Conservation (phyloP, 2,329 filamentous ascomycete species). For the Aspergillus ochraceoroseus region DNA sequence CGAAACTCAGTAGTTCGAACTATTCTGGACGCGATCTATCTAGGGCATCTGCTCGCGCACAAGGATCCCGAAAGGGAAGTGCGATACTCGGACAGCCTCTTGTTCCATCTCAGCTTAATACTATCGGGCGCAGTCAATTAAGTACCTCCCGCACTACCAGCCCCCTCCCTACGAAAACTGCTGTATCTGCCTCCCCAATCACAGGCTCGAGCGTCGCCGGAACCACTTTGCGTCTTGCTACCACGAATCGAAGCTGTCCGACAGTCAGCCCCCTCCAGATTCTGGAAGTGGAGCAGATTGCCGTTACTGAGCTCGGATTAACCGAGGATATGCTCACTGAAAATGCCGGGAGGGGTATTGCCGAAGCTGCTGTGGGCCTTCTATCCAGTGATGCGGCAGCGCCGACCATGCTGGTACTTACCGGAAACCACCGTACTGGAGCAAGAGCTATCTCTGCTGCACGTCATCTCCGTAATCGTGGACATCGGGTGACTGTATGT, state of each 20-base stretch:
- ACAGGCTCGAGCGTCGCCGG: conserved; percentile 35
- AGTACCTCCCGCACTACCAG: conserved; percentile 38
- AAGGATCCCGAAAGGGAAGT: conserved; percentile 44
- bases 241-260: conserved; percentile 53
- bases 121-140: conserved; percentile 34
- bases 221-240: conserved; percentile 50
- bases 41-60: conserved; percentile 34
- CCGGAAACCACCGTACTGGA: conserved; percentile 90
- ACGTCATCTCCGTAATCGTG: conserved; percentile 79
- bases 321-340: conserved; percentile 88
- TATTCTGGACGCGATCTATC: conserved; percentile 43
- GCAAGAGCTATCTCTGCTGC: conserved; percentile 79
- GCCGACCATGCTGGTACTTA: conserved; percentile 69
- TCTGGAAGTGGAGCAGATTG: conserved; percentile 87
- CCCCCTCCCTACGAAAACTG: conserved; percentile 39
- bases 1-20: conserved; percentile 45
- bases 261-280: conserved; percentile 70
- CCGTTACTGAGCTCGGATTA: conserved; percentile 78
- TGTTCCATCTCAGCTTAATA: conserved; percentile 33
- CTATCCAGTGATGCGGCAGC: conserved; percentile 55
- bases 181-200: conserved; percentile 42
- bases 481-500: conserved; percentile 73
- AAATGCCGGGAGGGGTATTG: conserved; percentile 82
- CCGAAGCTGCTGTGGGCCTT: conserved; percentile 67
- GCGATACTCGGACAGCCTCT: conserved; percentile 37